Conservation (phyloP, 2,329 filamentous ascomycete species). For the Fusarium annulatum region DNA sequence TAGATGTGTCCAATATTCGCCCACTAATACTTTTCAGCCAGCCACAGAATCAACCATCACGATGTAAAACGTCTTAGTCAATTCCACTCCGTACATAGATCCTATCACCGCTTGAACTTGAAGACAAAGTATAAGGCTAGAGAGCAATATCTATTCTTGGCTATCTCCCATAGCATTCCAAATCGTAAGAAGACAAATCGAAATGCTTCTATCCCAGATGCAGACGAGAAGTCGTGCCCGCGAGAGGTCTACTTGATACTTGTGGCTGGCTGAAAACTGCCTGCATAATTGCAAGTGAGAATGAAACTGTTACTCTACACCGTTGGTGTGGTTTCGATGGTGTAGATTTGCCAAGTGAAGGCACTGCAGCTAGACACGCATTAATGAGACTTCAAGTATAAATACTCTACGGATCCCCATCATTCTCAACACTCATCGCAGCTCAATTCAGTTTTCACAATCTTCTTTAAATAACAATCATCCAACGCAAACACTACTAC, state of each 20-base stretch:
- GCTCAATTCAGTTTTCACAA: background rate
- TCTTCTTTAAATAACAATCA: background rate
- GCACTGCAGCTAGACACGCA: accelerated
- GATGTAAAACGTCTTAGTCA: background rate
- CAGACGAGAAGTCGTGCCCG: accelerated
- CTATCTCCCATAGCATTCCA: too few relatives aligned
- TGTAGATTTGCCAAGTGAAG: background rate
- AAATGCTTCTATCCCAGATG: background rate
- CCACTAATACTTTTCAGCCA: background rate
- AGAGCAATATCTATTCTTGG: too few relatives aligned
- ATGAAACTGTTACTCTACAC: too few relatives aligned
- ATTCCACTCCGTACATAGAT: background rate
- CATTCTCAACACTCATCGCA: accelerated
- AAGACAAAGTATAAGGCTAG: background rate
- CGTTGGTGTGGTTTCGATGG: too few relatives aligned
- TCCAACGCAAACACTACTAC: background rate
- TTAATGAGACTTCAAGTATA: background rate
- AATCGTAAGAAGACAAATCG: background rate
- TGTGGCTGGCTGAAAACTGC: background rate
- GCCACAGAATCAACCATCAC: background rate
- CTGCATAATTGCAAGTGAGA: background rate
- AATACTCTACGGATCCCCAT: accelerated
- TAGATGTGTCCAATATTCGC: background rate
- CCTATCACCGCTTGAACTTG: background rate
- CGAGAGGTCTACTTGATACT: background rate